Base-by-base conservation (phyloP, 2,329 filamentous ascomycete species). In the Beauveria medogensis region DNA sequence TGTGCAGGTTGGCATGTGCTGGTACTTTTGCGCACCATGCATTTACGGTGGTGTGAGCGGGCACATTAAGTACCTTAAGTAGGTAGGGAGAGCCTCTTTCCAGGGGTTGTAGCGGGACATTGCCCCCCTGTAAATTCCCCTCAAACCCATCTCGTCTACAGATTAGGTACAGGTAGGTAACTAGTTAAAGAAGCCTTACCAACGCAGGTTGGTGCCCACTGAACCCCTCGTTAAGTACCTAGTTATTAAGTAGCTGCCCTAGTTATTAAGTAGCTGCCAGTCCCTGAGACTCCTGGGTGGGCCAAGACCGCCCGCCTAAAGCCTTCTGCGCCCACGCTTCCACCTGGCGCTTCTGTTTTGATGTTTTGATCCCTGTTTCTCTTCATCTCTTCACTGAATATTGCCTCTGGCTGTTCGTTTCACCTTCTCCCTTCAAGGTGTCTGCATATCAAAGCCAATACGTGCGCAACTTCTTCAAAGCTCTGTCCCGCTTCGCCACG, bases 331-430 rank as follows among this genome's bases (percentile, higher is more conserved):
- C 16, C 50, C 47, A 46, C 50, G 40, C 50, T 51, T 53, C 48
- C 41, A 53, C 57, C 59, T 53, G 30, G 44, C 46, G 60, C 37
- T 41, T 43, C 59, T 30, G 54, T 34, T 37, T 37, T 37, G 34
- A 37, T 61, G 60, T 61, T 61, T 57, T 61, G 54, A 61, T 61
- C 60, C 60, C 41, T 47, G 60, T 61, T 61, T 52, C 53, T 34
- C 48, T 41, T 30, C 54, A 53, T 47, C 41, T 30, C 41, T 41
- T 16, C 54, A 24, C 50, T 48, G 20, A 50, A 55, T 48, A 51
- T 24, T 26, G 30, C 50, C 51, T 20, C 7, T 34, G 26, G 40
- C 50, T 44, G 20, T n/a, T 60, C 43, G 44, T 30, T 50, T 55
- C 24, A 18, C 30, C 26, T 20, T 54, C 50, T 46, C 41, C 53